phyloP scores from a whole-genome alignment of 306 rosid genomes.

The Pyrus communis region DNA sequence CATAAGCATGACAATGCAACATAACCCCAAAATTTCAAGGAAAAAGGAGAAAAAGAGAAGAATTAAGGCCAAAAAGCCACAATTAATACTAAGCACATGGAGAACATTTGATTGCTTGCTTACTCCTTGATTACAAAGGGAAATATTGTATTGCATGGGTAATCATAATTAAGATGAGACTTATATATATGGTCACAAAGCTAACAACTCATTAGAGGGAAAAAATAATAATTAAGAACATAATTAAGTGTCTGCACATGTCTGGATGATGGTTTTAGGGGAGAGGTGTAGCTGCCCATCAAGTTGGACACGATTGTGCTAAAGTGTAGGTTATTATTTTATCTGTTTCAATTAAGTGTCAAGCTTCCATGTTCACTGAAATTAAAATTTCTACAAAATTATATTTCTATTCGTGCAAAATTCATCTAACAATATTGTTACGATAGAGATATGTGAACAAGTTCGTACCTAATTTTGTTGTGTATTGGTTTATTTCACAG shows the following conservation, averaged over 20 bases:
- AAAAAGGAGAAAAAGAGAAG: no score
- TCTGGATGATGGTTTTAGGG: not conserved
- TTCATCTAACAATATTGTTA: not conserved
- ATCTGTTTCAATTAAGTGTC: not conserved
- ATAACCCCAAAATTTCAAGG: no score
- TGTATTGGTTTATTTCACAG: not conserved
- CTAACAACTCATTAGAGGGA: not conserved
- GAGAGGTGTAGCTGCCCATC: not conserved
- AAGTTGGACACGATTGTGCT: not conserved
- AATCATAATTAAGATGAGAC: not conserved
- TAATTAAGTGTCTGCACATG: not conserved
- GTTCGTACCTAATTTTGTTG: not conserved
- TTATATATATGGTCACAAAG: not conserved
- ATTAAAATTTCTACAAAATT: no score
- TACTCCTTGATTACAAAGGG: not conserved
- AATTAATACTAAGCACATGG: not conserved
- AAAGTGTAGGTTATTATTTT: no score
- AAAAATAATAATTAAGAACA: not conserved
- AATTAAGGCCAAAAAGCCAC: no score
- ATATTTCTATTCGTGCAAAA: not conserved
- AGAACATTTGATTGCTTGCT: not conserved
- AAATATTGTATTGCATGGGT: not conserved
- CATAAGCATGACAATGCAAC: not conserved
- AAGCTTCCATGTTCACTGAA: not conserved
- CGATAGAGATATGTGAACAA: not conserved